A percentile compares a stretch with the other conserved stretches of the same genome.
Evolutionary conservation across 176 grass and related monocot genomes (phyloP).

Genomic region (Otatea glauca): DNA sequence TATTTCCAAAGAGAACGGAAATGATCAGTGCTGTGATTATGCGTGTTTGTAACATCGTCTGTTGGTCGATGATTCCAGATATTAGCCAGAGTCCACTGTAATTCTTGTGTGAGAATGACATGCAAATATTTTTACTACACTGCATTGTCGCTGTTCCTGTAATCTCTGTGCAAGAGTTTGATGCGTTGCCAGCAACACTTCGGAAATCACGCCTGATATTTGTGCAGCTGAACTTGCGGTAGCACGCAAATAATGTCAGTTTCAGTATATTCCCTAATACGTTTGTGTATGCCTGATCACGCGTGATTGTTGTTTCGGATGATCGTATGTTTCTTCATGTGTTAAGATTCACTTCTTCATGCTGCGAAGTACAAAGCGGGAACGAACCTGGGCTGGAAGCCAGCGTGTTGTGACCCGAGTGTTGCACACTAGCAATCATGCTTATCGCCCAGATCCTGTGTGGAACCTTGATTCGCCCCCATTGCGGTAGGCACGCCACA

Average conservation of each 20-base stretch:
- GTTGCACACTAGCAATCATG: too few relatives aligned
- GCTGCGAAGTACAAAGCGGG: too few relatives aligned
- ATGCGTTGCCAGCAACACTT: not conserved
- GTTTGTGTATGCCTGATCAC: not conserved
- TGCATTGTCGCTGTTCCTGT: not conserved
- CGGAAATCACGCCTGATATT: not conserved
- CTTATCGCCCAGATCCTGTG: not conserved
- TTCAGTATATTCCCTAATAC: not conserved
- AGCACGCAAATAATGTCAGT: not conserved
- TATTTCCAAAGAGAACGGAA: not conserved
- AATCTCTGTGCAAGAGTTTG: not conserved
- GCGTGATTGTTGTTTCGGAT: not conserved
- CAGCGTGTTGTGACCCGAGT: too few relatives aligned
- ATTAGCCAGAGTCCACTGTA: not conserved
- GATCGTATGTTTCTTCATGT: not conserved
- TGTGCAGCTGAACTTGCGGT: not conserved
- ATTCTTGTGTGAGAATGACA: not conserved
- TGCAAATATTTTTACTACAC: conserved; percentile 8
- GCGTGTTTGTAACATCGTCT: conserved; percentile 7
- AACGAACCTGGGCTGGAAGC: too few relatives aligned
- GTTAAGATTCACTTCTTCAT: not conserved
- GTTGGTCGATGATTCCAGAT: not conserved
- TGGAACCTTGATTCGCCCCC: not conserved
- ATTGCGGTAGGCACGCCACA: not conserved
- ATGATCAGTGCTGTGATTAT: conserved; percentile 26